A percentile compares a stretch with the other conserved stretches of the same genome.
phyloP scores from a whole-genome alignment of 805 yeast genomes.

The Pichia nanzhaoensis region DNA sequence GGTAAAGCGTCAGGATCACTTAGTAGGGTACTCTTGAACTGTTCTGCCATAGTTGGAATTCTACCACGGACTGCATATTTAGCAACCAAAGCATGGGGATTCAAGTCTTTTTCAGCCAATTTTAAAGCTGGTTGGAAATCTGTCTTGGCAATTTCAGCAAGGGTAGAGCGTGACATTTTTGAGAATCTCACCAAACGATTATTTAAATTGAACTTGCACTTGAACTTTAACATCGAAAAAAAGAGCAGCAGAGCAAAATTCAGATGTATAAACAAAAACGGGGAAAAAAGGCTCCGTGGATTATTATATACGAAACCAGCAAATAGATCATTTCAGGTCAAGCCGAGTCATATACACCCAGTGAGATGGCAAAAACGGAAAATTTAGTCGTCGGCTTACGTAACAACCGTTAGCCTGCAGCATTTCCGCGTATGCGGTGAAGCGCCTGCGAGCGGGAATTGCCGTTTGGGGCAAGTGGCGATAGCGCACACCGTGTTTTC shows the following conservation, averaged over 20 bases:
- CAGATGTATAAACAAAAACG: too few species aligned
- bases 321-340: too few species aligned
- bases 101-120: conserved; percentile 48
- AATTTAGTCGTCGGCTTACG: too few species aligned
- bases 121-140: conserved; percentile 28
- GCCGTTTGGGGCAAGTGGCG: neutral
- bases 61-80: conserved; percentile 95
- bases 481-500: too few species aligned
- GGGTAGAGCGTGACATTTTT: conserved; percentile 6
- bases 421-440: too few species aligned
- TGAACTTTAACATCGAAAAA: neutral
- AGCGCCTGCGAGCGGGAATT: neutral
- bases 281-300: neutral
- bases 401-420: too few species aligned
- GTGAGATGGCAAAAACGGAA: too few species aligned
- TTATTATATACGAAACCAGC: too few species aligned
- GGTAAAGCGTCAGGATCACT: conserved; percentile 60
- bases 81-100: conserved; percentile 71
- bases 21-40: conserved; percentile 52
- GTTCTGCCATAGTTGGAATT: conserved; percentile 91
- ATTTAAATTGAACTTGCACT: too few species aligned
- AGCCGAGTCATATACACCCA: neutral
- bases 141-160: conserved; percentile 6
- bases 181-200: neutral
- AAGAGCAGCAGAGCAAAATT: too few species aligned